Evolutionary conservation across 352 stramenopile genomes (phyloP).

Genomic region (Peronospora belbahrii): DNA sequence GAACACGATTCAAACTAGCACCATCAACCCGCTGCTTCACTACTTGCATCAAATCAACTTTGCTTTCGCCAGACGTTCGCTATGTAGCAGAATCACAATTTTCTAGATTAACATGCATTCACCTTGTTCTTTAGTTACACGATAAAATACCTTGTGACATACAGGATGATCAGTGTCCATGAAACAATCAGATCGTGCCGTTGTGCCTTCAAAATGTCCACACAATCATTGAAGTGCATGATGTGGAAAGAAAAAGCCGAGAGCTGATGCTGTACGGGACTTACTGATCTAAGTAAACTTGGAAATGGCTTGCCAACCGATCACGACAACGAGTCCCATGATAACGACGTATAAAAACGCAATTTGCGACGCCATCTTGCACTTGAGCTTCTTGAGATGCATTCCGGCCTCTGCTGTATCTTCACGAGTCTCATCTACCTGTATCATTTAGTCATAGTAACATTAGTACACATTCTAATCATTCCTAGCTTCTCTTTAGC

Average conservation of each 20-base stretch:
- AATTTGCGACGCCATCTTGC: conserved; percentile 74
- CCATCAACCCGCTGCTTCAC: background rate
- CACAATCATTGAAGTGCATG: background rate
- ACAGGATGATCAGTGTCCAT: conserved; percentile 11
- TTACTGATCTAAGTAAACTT: conserved; percentile 39
- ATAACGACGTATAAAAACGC: conserved; percentile 75
- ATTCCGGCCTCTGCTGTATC: conserved; percentile 58
- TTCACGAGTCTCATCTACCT: conserved; percentile 64
- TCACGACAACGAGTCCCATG: conserved; percentile 54
- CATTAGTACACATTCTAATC: background rate
- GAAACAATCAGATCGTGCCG: background rate
- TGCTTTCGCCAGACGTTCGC: background rate
- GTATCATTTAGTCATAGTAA: background rate
- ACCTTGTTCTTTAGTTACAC: conserved; percentile 35
- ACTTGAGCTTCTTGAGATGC: conserved; percentile 75
- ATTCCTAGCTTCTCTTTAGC: background rate
- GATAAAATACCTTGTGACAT: conserved; percentile 24
- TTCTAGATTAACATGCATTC: conserved; percentile 18
- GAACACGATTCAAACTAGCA: no score
- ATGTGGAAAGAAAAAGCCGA: background rate
- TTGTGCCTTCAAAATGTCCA: background rate
- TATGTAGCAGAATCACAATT: background rate
- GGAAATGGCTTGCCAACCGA: conserved; percentile 62
- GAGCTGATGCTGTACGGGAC: background rate
- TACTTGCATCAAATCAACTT: background rate